Percentiles rank a stretch among this genome's conserved stretches.
These are phyloP conservation scores for Cnidoscolus chayamansa DNA, from an alignment of 441 rosid genomes.

Conservation along the genomic window DNA sequence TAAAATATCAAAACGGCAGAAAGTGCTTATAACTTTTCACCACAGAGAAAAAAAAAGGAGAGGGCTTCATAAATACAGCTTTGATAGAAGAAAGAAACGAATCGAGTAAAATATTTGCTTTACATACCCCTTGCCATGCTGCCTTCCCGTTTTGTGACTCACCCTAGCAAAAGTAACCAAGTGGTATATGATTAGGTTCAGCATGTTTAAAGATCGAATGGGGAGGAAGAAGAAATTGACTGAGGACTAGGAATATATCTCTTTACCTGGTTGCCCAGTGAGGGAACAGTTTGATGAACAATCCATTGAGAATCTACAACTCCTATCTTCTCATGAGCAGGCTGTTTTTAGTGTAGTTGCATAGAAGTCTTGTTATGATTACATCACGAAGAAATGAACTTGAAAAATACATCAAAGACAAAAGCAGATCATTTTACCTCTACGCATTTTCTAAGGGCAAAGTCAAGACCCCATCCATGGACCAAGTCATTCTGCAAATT, in stretches of 20 bases:
- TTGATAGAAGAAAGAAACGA: not conserved
- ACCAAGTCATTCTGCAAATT: slow-evolving; percentile 85
- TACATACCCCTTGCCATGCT: slow-evolving; percentile 81
- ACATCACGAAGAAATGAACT: slow-evolving; percentile 1
- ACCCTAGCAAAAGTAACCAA: slow-evolving; percentile 48
- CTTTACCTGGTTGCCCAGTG: slow-evolving; percentile 86
- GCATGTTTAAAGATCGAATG: slow-evolving; percentile 1
- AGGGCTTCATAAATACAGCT: not conserved
- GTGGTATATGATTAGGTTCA: slow-evolving; percentile 7
- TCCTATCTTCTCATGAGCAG: slow-evolving; percentile 97
- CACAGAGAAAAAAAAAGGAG: not conserved
- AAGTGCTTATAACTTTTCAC: not conserved
- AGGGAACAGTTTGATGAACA: slow-evolving; percentile 87
- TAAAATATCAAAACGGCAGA: no score
- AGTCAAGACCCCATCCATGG: slow-evolving; percentile 99
- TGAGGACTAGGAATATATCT: slow-evolving; percentile 6
- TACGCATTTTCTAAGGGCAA: slow-evolving; percentile 86
- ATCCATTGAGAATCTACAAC: slow-evolving; percentile 98
- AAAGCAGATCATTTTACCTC: slow-evolving; percentile 44
- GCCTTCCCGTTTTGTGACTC: slow-evolving; percentile 60
- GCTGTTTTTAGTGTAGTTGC: slow-evolving; percentile 45
- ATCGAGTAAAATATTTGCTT: not conserved
- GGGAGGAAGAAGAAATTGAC: not conserved
- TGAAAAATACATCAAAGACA: not conserved
- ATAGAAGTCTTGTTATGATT: not conserved